A percentile compares a stretch with the other conserved stretches of the same genome.
These are phyloP conservation scores for Holtermannia corniformis DNA, from an alignment of 768 basidiomycete genomes.

Conservation along the genomic window DNA sequence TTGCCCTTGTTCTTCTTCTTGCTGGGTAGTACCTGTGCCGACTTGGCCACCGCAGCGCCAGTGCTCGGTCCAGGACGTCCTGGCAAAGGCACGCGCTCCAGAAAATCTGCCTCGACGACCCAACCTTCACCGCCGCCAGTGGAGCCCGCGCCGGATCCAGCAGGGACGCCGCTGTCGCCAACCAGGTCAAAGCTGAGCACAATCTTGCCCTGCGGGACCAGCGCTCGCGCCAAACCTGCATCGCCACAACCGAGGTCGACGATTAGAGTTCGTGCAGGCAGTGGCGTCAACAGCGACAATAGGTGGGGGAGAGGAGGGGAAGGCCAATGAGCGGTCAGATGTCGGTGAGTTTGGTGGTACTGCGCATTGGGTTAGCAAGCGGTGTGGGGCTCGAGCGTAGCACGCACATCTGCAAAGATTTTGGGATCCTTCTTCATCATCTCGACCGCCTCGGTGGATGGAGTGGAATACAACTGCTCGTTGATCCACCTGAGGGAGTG, in stretches of 20 bases:
- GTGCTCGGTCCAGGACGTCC: slow-evolving; percentile 45
- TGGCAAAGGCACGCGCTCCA: slow-evolving; percentile 68
- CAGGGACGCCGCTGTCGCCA: slow-evolving; percentile 49
- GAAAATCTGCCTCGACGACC: slow-evolving; percentile 85
- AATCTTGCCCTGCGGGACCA: slow-evolving; percentile 55
- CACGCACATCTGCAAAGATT: slow-evolving; percentile 68
- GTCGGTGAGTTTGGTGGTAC: slow-evolving; percentile 89
- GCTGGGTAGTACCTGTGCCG: slow-evolving; percentile 2
- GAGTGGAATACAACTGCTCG: slow-evolving; percentile 80
- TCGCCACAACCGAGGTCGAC: slow-evolving; percentile 95
- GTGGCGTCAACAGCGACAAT: slow-evolving; percentile 54
- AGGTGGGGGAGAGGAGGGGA: slow-evolving; percentile 84
- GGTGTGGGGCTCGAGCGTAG: neutral
- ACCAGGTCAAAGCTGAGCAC: slow-evolving; percentile 41
- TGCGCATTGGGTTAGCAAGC: slow-evolving; percentile 36
- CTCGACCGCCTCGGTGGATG: slow-evolving; percentile 59
- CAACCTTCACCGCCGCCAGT: slow-evolving; percentile 49
- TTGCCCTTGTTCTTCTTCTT: slow-evolving; percentile 46
- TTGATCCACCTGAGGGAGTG: slow-evolving; percentile 63
- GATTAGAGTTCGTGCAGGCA: slow-evolving; percentile 61
- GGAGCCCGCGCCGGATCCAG: slow-evolving; percentile 63
- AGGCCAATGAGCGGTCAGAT: slow-evolving; percentile 87
- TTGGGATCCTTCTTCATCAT: slow-evolving; percentile 78
- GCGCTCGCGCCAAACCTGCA: slow-evolving; percentile 67
- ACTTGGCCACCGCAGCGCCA: neutral